phyloP scores from a whole-genome alignment of 192 early-diverging fungal genomes.

The Entomortierella chlamydospora region DNA sequence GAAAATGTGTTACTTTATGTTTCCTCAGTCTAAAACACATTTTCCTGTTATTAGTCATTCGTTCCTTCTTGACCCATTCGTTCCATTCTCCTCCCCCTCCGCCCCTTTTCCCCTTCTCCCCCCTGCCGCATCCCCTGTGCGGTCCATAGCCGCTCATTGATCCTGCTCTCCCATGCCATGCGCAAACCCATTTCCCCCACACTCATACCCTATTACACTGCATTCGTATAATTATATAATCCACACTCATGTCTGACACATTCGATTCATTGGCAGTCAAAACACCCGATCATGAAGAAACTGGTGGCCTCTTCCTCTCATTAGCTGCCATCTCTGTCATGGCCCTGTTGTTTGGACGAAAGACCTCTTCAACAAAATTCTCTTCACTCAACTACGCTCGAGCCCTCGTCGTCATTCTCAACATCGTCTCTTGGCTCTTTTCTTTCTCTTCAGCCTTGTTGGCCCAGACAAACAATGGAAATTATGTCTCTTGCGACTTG shows the following conservation, averaged over 20 bases:
- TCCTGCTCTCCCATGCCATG: too few relatives aligned
- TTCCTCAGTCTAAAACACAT: too few relatives aligned
- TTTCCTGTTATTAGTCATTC: too few relatives aligned
- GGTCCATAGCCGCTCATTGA: too few relatives aligned
- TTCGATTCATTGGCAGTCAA: too few relatives aligned
- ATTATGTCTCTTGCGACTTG: conserved; percentile 46
- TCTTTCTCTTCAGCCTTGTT: conserved; percentile 55
- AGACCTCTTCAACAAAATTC: conserved; percentile 48
- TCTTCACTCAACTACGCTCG: conserved; percentile 57
- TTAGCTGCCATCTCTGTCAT: conserved; percentile 56
- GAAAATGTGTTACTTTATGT: too few relatives aligned
- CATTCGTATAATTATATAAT: too few relatives aligned
- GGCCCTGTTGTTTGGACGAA: conserved; percentile 59
- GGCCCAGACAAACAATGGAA: conserved; percentile 61
- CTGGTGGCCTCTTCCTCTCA: conserved; percentile 56
- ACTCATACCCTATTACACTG: too few relatives aligned
- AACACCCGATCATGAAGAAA: conserved; percentile 22
- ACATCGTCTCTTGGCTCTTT: conserved; percentile 57
- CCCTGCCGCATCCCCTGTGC: background rate
- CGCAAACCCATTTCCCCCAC: too few relatives aligned
- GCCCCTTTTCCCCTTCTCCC: too few relatives aligned
- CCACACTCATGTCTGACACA: too few relatives aligned
- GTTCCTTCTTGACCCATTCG: background rate
- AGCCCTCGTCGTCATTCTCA: conserved; percentile 50
- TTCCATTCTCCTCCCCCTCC: background rate